Conservation (phyloP, 2,329 filamentous ascomycete species). For the Pseudogymnoascus pannorum region DNA sequence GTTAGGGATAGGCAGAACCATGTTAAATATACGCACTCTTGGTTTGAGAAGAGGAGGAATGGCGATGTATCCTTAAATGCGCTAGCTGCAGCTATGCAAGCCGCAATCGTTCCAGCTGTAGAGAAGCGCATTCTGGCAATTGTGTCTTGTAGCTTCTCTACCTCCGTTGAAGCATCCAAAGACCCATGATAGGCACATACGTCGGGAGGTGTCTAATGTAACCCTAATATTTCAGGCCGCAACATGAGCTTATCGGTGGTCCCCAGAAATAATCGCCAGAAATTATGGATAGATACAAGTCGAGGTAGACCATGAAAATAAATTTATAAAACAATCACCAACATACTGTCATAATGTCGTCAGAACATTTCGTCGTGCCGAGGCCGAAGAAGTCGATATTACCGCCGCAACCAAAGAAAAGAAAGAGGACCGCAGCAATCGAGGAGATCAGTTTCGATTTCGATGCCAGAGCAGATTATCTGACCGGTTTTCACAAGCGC, state of each 20-base stretch:
- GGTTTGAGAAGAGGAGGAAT: constrained; percentile 80
- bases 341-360: constrained; percentile 11
- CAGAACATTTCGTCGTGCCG: constrained; percentile 47
- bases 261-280: constrained; percentile 9
- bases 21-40: constrained; percentile 52
- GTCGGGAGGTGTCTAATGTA: neutral
- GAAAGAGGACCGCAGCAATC: constrained; percentile 52
- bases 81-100: constrained; percentile 50
- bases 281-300: constrained; percentile 6
- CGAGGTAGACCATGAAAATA: constrained; percentile 9
- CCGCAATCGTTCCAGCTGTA: constrained; percentile 42
- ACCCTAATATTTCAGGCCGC: neutral
- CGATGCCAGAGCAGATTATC: constrained; percentile 71
- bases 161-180: constrained; percentile 3
- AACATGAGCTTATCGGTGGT: neutral
- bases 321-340: constrained; percentile 2
- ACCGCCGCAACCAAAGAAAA: constrained; percentile 56
- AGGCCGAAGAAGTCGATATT: constrained; percentile 51
- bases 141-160: constrained; percentile 8
- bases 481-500: constrained; percentile 95
- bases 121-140: constrained; percentile 47
- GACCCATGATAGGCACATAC: constrained; percentile 6
- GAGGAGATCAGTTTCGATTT: constrained; percentile 84
- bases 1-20: constrained; percentile 4
- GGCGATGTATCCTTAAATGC: constrained; percentile 85